These are phyloP conservation scores for Fusarium sulawesiense DNA, from an alignment of 2,329 filamentous ascomycete species.

Conservation along the genomic window DNA sequence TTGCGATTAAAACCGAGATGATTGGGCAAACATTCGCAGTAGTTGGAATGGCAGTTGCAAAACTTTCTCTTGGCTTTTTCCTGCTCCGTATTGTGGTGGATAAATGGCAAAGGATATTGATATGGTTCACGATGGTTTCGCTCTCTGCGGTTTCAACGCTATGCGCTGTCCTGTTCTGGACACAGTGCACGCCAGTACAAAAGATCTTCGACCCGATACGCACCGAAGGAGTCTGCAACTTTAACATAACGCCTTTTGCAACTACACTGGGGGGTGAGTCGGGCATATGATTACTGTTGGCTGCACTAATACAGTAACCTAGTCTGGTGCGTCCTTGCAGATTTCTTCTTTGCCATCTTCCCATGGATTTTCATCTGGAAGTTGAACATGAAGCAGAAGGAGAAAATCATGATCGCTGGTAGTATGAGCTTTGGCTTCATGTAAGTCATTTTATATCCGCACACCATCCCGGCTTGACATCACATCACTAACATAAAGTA, in stretches of 20 bases:
- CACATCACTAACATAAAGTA: background rate
- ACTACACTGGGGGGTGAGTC: conserved; percentile 26
- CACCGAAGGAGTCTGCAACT: conserved; percentile 7
- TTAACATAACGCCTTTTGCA: conserved; percentile 22
- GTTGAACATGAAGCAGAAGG: conserved; percentile 56
- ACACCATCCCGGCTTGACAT: too few relatives aligned
- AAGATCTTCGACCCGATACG: conserved; percentile 20
- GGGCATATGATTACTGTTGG: too few relatives aligned
- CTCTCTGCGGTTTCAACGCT: conserved; percentile 18
- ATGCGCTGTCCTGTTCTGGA: conserved; percentile 11
- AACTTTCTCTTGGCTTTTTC: conserved; percentile 53
- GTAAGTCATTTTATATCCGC: conserved; percentile 34
- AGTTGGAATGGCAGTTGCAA: conserved; percentile 53
- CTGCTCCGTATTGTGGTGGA: conserved; percentile 51
- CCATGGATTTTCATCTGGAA: conserved; percentile 58
- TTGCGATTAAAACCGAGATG: conserved; percentile 46
- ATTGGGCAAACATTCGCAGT: conserved; percentile 52
- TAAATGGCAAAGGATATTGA: conserved; percentile 48
- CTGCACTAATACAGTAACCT: background rate
- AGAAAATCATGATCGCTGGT: conserved; percentile 55
- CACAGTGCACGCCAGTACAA: conserved; percentile 27
- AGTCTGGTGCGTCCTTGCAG: conserved; percentile 45
- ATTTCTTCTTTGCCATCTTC: conserved; percentile 55
- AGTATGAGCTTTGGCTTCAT: conserved; percentile 57
- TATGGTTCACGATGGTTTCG: conserved; percentile 47